phyloP scores from a whole-genome alignment of 306 rosid species.

The Nissolia schottii region DNA sequence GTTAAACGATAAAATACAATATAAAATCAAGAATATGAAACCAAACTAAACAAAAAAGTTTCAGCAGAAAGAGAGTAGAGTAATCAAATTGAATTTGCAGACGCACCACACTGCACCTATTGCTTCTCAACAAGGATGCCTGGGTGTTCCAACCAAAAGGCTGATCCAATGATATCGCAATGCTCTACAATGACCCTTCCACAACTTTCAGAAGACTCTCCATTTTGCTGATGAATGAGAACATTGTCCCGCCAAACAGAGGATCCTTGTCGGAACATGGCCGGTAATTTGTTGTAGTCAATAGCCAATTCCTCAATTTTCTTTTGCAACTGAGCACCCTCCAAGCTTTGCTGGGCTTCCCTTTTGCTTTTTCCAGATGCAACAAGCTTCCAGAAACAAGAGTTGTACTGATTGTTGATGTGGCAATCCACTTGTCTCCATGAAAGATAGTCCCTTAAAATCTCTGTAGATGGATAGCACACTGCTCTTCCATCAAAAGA shows the following conservation, averaged over 20 bases:
- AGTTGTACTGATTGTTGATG: constrained; percentile 75
- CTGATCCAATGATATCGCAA: constrained; percentile 53
- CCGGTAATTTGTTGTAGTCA: constrained; percentile 54
- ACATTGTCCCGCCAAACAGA: constrained; percentile 38
- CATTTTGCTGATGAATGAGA: constrained; percentile 23
- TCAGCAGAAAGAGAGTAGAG: not conserved
- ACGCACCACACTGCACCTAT: not conserved
- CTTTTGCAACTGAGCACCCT: constrained; percentile 66
- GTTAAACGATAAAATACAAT: too few species aligned
- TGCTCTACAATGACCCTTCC: constrained; percentile 42
- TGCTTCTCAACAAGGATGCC: constrained; percentile 38
- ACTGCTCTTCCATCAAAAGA: constrained; percentile 81
- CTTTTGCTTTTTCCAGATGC: constrained; percentile 54
- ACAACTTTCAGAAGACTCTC: constrained; percentile 15
- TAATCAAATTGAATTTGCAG: not conserved
- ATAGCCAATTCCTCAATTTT: constrained; percentile 59
- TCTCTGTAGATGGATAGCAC: constrained; percentile 71
- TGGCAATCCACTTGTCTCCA: constrained; percentile 95
- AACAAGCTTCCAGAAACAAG: constrained; percentile 88
- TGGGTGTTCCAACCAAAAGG: constrained; percentile 62
- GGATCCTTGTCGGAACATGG: constrained; percentile 73
- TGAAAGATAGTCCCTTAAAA: constrained; percentile 69
- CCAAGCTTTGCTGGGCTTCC: constrained; percentile 52
- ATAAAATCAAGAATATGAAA: not conserved
- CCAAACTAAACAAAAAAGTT: not conserved